Base-by-base conservation (phyloP, 2,329 filamentous ascomycete genomes). In the Ascochyta clinopodiicola region DNA sequence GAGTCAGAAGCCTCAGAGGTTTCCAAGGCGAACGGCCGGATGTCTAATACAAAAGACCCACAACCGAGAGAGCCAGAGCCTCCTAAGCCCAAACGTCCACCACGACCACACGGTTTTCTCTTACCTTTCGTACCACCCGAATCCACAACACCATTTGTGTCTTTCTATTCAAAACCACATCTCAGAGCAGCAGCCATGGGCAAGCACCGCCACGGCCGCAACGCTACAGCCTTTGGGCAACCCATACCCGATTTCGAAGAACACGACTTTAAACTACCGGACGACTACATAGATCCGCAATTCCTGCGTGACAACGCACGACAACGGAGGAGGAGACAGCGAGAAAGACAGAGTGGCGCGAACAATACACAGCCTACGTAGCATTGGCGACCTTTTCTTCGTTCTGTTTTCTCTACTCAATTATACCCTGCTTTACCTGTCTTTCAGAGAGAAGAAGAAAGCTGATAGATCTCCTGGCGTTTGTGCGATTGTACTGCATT, bases 111-210 rank as follows among this genome's bases (percentile, higher is more conserved):
- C 51, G 69, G 67, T 53, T 72, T 69, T 48, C 39, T 75, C 6
- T 58, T 75, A 4, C 69, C 70, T 4, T 56, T 57, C 7, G 29
- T 62, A 8, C 69, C 65, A 22, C 75, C 56, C 40, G 65, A 74
- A 51, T 70, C 79, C 29, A 73, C 79, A 15, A 84, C 82, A 54
- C 88, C 90, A 34, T 92, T 97, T 70, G 89, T 81, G n/a, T 96
- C 91, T 0, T 97, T 97, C 78, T 98, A 92, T 72, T 75, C 83
- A 17, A 92, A 95, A 76, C 86, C 84, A 22, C 88, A 96, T 69
- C 83, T 94, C 57, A 88, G 94, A 24, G 90, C 92, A 21, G 86
- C 87, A 6, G 92, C 93, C 9, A 76, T 96, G n/a, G 88, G 86
- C 58, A 87, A 86, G 63, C 82, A 86, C 44, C 84, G 92, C 31